phyloP scores from a whole-genome alignment of 2,329 filamentous ascomycete species.

The Apiospora marii region DNA sequence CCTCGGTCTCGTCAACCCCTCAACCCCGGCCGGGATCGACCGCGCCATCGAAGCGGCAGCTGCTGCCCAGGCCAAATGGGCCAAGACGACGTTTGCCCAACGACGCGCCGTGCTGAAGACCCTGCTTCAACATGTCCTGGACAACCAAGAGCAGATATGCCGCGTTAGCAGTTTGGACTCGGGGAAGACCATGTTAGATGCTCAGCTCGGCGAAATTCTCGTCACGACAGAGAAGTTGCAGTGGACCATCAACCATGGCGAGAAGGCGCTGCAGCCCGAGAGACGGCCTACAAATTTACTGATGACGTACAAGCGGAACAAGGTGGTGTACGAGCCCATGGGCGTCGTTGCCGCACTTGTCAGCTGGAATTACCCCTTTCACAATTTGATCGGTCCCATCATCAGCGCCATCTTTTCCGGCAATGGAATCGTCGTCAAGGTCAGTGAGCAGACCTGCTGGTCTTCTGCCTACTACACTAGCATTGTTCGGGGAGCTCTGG shows the following conservation, averaged over 20 bases:
- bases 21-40: slow-evolving; percentile 80
- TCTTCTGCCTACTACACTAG: slow-evolving; percentile 82
- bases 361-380: slow-evolving; percentile 97
- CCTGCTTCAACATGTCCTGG: slow-evolving; percentile 82
- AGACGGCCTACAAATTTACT: slow-evolving; percentile 85
- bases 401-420: slow-evolving; percentile 92
- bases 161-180: slow-evolving; percentile 88
- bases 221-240: slow-evolving; percentile 93
- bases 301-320: slow-evolving; percentile 95
- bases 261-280: slow-evolving; percentile 77
- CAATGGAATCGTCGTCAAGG: slow-evolving; percentile 92
- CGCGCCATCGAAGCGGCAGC: slow-evolving; percentile 76
- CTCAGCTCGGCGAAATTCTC: slow-evolving; percentile 90
- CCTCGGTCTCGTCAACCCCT: slow-evolving; percentile 80
- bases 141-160: slow-evolving; percentile 89
- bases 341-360: slow-evolving; percentile 93
- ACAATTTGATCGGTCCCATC: slow-evolving; percentile 91
- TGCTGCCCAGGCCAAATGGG: slow-evolving; percentile 80
- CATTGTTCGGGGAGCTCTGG: slow-evolving; percentile 80
- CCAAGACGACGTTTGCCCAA: slow-evolving; percentile 77
- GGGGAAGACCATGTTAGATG: slow-evolving; percentile 96
- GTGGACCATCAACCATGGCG: slow-evolving; percentile 93
- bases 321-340: slow-evolving; percentile 88
- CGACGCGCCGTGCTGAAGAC: slow-evolving; percentile 82
- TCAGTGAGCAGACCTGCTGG: slow-evolving; percentile 96